phyloP scores from a whole-genome alignment of 1,284 basidiomycete species.

The Boletus hoseneyae region DNA sequence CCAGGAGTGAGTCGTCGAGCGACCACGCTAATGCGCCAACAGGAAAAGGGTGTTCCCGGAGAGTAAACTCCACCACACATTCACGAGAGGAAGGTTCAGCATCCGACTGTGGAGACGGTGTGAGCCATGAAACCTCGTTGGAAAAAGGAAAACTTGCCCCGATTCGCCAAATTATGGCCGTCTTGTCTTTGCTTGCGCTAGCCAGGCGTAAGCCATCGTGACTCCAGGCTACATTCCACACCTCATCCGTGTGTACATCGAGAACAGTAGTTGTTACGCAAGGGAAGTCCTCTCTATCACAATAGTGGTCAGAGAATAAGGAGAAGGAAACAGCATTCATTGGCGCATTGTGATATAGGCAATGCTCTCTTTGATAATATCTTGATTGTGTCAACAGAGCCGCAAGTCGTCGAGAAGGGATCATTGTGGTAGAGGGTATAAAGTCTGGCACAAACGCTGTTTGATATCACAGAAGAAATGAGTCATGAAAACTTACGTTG shows the following conservation, averaged over 20 bases:
- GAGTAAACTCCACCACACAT: conserved; percentile 56
- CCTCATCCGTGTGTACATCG: conserved; percentile 86
- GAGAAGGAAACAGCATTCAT: conserved; percentile 63
- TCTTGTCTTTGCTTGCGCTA: conserved; percentile 83
- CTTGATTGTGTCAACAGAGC: conserved; percentile 87
- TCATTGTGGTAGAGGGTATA: conserved; percentile 88
- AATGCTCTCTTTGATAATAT: conserved; percentile 72
- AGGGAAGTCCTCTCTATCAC: conserved; percentile 81
- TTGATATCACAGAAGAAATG: neutral
- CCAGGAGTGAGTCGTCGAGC: conserved; percentile 76
- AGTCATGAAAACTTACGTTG: conserved; percentile 62
- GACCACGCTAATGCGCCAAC: conserved; percentile 90
- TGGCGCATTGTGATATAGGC: conserved; percentile 78
- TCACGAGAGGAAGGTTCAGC: conserved; percentile 50
- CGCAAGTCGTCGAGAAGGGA: conserved; percentile 85
- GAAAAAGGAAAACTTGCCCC: conserved; percentile 50
- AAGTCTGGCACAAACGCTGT: conserved; percentile 49
- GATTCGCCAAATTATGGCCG: conserved; percentile 87
- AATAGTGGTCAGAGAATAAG: conserved; percentile 83
- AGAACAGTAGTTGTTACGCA: conserved; percentile 80
- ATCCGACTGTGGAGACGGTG: conserved; percentile 39
- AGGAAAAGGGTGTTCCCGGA: conserved; percentile 73
- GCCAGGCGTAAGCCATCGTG: conserved; percentile 84
- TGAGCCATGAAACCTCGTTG: conserved; percentile 10
- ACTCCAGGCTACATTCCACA: conserved; percentile 96